Conservation (phyloP, 495 filamentous ascomycete genomes). For the Penicillium ucsense region DNA sequence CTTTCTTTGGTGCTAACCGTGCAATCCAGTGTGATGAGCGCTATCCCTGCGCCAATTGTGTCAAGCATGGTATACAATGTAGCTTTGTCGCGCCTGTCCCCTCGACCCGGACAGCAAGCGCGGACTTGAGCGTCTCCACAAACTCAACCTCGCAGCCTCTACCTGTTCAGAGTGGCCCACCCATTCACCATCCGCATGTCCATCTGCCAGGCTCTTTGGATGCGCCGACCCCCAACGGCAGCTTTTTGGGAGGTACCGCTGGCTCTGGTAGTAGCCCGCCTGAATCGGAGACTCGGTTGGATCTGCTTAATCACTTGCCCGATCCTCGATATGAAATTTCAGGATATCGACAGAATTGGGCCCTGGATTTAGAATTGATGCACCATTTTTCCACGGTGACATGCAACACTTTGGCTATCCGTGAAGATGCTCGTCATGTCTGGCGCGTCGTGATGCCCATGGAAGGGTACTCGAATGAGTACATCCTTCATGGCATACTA, state of each 20-base stretch:
- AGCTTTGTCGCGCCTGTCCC: constrained; percentile 6
- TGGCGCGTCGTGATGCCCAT: constrained; percentile 25
- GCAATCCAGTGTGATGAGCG: constrained; percentile 14
- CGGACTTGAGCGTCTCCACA: constrained; percentile 1
- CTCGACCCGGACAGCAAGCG: neutral
- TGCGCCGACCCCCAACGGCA: constrained; percentile 1
- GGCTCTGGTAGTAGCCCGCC: neutral
- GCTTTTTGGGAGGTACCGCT: neutral
- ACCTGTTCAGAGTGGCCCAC: neutral
- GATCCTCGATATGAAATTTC: neutral
- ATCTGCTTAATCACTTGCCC: constrained; percentile 6
- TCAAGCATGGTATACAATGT: constrained; percentile 15
- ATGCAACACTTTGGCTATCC: constrained; percentile 13
- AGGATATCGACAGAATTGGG: constrained; percentile 11
- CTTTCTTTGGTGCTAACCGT: neutral
- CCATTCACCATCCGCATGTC: neutral
- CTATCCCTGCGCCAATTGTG: constrained; percentile 18
- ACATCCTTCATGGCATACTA: constrained; percentile 32
- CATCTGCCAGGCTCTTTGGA: neutral
- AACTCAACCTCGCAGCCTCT: constrained; percentile 1
- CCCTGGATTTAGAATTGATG: constrained; percentile 23
- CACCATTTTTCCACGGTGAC: constrained; percentile 24
- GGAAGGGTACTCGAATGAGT: constrained; percentile 26
- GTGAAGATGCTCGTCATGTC: constrained; percentile 17
- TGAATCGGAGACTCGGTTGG: constrained; percentile 5